phyloP scores from a whole-genome alignment of 768 basidiomycete species.

The Mycena vulgaris region DNA sequence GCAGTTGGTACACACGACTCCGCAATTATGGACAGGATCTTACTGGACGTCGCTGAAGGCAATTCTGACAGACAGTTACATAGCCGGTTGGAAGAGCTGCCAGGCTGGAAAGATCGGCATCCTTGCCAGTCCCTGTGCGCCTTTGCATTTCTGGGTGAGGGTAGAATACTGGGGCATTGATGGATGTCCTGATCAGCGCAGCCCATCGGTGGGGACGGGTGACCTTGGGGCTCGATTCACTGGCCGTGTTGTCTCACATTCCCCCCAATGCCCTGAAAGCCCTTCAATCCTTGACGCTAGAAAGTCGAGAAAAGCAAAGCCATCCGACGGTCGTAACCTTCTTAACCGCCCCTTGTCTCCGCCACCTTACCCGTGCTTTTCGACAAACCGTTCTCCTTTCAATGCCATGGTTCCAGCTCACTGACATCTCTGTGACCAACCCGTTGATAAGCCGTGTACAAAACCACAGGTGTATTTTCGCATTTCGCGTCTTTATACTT shows the following conservation, averaged over 20 bases:
- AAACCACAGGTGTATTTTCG: no score
- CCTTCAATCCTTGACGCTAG: background rate
- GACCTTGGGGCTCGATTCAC: background rate
- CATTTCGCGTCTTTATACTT: no score
- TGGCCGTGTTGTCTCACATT: background rate
- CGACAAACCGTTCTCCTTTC: background rate
- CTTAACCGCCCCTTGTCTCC: background rate
- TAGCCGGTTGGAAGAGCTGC: background rate
- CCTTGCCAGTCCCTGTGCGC: conserved; percentile 3
- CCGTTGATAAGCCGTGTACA: no score
- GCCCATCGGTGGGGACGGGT: conserved; percentile 13
- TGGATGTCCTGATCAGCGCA: background rate
- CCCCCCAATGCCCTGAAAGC: background rate
- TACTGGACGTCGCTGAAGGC: background rate
- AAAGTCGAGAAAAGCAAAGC: background rate
- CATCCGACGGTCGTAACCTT: background rate
- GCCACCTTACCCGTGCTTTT: background rate
- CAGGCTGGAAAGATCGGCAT: conserved; percentile 27
- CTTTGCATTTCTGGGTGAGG: background rate
- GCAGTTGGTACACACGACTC: conserved; percentile 19
- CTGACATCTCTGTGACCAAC: background rate
- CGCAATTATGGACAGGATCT: conserved; percentile 9
- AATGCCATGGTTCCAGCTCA: conserved; percentile 30
- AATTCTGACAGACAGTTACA: background rate
- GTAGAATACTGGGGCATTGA: background rate